A percentile compares a stretch with the other conserved stretches of the same genome.
These are phyloP conservation scores for Termitomyces sp. DNA, from an alignment of 768 basidiomycete genomes.

Conservation along the genomic window DNA sequence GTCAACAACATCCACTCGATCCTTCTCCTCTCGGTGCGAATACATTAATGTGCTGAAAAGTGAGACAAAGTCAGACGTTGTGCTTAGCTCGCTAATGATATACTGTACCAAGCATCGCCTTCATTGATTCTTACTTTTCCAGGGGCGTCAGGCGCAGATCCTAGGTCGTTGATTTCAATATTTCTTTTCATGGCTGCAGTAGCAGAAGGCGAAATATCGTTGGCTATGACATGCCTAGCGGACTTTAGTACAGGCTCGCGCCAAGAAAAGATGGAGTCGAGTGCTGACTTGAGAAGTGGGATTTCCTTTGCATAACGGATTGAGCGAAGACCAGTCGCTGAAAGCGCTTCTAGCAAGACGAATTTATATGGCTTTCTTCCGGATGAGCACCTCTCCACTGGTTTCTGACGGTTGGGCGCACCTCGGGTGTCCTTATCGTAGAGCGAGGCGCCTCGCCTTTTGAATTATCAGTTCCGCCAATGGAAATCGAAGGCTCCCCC, in stretches of 20 bases:
- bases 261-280: neutral
- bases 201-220: slow-evolving; percentile 84
- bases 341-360: slow-evolving; percentile 86
- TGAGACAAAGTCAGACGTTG: neutral
- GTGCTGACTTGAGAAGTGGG: slow-evolving; percentile 73
- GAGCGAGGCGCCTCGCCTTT: neutral
- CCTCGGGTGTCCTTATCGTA: slow-evolving; percentile 14
- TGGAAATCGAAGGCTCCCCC: slow-evolving; percentile 1
- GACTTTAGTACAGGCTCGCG: neutral
- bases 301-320: slow-evolving; percentile 99
- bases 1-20: slow-evolving; percentile 91
- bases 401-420: neutral
- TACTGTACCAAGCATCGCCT: slow-evolving; percentile 85
- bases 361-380: slow-evolving; percentile 47
- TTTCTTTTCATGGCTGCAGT: slow-evolving; percentile 84
- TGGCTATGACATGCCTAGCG: slow-evolving; percentile 84
- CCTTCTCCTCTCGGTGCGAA: slow-evolving; percentile 65
- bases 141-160: slow-evolving; percentile 19
- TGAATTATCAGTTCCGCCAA: neutral
- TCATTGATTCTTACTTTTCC: slow-evolving; percentile 78
- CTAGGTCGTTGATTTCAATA: slow-evolving; percentile 74
- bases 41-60: slow-evolving; percentile 80
- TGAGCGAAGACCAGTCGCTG: slow-evolving; percentile 91
- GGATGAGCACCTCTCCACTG: neutral
- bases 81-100: neutral